Evolutionary conservation across 768 basidiomycete species (phyloP).

Genomic region (Tephrocybe rancida): DNA sequence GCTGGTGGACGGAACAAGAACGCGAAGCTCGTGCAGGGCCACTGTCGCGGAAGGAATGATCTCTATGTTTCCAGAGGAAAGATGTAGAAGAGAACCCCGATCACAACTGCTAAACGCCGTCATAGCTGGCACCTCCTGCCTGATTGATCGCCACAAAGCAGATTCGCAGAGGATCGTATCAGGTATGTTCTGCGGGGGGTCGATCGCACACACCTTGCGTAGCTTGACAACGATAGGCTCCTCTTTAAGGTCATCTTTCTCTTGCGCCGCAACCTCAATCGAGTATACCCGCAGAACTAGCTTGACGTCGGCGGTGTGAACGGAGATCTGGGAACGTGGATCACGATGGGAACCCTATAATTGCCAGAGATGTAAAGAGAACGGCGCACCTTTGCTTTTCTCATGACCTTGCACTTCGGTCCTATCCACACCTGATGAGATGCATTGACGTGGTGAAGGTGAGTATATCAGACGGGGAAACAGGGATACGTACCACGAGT

Average conservation of each 20-base stretch:
- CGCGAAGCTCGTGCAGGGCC: neutral
- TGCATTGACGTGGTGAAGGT: constrained; percentile 14
- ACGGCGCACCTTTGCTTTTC: constrained; percentile 78
- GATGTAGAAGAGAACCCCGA: constrained; percentile 9
- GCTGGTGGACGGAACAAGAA: neutral
- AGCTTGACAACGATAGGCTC: constrained; percentile 81
- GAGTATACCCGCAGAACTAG: constrained; percentile 74
- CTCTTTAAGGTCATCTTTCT: constrained; percentile 85
- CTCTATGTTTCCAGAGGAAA: constrained; percentile 17
- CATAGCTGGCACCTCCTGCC: constrained; percentile 91
- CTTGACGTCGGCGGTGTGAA: constrained; percentile 90
- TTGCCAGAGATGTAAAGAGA: neutral
- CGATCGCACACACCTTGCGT: constrained; percentile 63
- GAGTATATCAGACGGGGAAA: constrained; percentile 23
- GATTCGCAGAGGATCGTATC: constrained; percentile 14
- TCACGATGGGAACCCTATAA: constrained; percentile 25
- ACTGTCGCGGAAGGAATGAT: constrained; percentile 5
- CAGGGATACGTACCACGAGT: constrained; percentile 52
- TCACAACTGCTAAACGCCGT: constrained; percentile 59
- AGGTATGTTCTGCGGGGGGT: constrained; percentile 12
- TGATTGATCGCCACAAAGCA: constrained; percentile 30
- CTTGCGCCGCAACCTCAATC: constrained; percentile 85
- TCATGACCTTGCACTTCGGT: constrained; percentile 82
- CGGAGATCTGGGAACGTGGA: constrained; percentile 71
- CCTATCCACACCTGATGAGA: constrained; percentile 73